phyloP scores from a whole-genome alignment of 2,329 filamentous ascomycete species.

The Alternaria metachromatica region DNA sequence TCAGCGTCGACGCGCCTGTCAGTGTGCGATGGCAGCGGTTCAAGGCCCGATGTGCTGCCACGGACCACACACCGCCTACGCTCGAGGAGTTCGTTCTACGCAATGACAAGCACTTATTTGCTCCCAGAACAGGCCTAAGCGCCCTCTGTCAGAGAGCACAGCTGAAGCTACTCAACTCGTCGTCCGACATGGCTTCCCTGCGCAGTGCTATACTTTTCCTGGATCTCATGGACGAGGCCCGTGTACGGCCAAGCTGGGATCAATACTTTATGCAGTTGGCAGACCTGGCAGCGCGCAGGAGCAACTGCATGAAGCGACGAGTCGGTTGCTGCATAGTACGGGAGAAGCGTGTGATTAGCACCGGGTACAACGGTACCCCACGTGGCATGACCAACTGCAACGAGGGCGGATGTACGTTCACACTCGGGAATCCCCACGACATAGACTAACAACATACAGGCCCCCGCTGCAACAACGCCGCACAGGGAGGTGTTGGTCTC shows the following conservation, averaged over 20 bases:
- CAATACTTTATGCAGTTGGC: slow-evolving; percentile 99
- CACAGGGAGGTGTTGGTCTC: slow-evolving; percentile 73
- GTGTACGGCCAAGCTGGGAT: slow-evolving; percentile 91
- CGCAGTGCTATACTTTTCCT: slow-evolving; percentile 75
- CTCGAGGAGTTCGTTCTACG: slow-evolving; percentile 67
- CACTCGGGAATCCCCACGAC: neutral
- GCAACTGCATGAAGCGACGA: slow-evolving; percentile 97
- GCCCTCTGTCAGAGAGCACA: slow-evolving; percentile 82
- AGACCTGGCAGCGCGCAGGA: slow-evolving; percentile 84
- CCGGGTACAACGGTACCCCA: slow-evolving; percentile 98
- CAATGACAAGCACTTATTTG: slow-evolving; percentile 79
- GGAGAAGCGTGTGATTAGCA: slow-evolving; percentile 86
- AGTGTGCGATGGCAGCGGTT: slow-evolving; percentile 83
- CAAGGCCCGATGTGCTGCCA: slow-evolving; percentile 62
- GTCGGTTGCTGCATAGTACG: slow-evolving; percentile 93
- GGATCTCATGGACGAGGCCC: slow-evolving; percentile 77
- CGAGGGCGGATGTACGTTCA: slow-evolving; percentile 77
- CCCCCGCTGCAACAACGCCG: slow-evolving; percentile 79
- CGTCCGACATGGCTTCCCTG: slow-evolving; percentile 72
- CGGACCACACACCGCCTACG: slow-evolving; percentile 58
- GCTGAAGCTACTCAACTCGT: slow-evolving; percentile 85
- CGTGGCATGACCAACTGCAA: slow-evolving; percentile 87
- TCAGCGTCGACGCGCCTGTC: slow-evolving; percentile 90
- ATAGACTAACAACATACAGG: slow-evolving; percentile 42
- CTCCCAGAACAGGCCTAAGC: slow-evolving; percentile 67